Percentiles rank a stretch among this genome's conserved stretches.
phyloP scores from a whole-genome alignment of 768 basidiomycete genomes.

The Crassisporium funariophilum region DNA sequence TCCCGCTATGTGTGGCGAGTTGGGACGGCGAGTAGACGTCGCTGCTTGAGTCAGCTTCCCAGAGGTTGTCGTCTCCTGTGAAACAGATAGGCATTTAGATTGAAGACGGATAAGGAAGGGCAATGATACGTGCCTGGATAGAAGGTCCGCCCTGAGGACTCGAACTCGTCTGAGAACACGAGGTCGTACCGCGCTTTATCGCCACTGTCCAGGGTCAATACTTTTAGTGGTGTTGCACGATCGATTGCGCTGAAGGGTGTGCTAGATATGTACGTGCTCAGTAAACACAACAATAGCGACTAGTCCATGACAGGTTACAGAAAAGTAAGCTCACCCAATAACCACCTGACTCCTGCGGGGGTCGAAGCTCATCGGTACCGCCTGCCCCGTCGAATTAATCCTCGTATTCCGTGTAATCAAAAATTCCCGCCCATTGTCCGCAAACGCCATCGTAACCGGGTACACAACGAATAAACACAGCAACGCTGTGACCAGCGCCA shows the following conservation, averaged over 20 bases:
- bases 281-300: neutral
- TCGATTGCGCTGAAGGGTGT: neutral
- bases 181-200: neutral
- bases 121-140: neutral
- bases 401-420: slow-evolving; percentile 58
- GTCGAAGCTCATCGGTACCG: slow-evolving; percentile 23
- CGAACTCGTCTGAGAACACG: neutral
- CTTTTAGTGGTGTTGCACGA: neutral
- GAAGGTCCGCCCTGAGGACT: neutral
- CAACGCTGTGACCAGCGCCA: slow-evolving; percentile 58
- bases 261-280: no score
- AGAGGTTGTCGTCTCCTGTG: neutral
- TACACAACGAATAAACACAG: slow-evolving; percentile 76
- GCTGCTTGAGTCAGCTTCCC: neutral
- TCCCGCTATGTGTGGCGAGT: neutral
- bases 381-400: slow-evolving; percentile 71
- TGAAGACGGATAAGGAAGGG: neutral
- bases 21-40: neutral
- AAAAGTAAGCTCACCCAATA: neutral
- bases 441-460: slow-evolving; percentile 57
- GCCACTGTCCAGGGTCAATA: neutral
- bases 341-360: neutral
- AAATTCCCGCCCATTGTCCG: slow-evolving; percentile 33
- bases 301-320: neutral
- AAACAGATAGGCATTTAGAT: neutral